These are phyloP conservation scores for Hirsutella rhossiliensis DNA, from an alignment of 2,329 filamentous ascomycete species.

Conservation along the genomic window DNA sequence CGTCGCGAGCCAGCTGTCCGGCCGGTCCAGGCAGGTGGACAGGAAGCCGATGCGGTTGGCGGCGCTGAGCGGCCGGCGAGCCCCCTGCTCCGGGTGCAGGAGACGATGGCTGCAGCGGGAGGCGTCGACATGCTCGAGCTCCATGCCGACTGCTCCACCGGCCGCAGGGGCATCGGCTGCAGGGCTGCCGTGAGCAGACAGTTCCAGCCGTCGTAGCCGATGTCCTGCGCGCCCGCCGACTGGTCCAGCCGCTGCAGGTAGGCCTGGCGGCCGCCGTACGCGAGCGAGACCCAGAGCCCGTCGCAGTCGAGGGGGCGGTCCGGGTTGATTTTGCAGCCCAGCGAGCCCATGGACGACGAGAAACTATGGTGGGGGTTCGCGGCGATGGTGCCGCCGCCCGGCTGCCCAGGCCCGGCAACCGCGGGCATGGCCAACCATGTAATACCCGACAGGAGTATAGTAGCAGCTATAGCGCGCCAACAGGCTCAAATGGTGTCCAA, in stretches of 20 bases:
- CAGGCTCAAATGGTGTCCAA: too few relatives aligned
- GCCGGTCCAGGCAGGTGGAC: slow-evolving; percentile 27
- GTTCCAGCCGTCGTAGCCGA: slow-evolving; percentile 52
- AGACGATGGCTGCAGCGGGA: slow-evolving; percentile 34
- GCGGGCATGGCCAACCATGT: background rate
- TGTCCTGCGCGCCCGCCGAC: slow-evolving; percentile 44
- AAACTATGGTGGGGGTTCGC: slow-evolving; percentile 44
- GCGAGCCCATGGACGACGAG: slow-evolving; percentile 45
- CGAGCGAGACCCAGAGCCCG: slow-evolving; percentile 42
- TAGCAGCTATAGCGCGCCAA: too few relatives aligned
- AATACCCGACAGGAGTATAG: too few relatives aligned
- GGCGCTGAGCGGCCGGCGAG: slow-evolving; percentile 28
- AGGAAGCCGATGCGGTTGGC: slow-evolving; percentile 42
- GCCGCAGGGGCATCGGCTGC: slow-evolving; percentile 31
- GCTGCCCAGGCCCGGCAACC: background rate
- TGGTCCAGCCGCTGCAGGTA: slow-evolving; percentile 48
- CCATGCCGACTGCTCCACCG: slow-evolving; percentile 37
- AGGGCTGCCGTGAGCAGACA: slow-evolving; percentile 36
- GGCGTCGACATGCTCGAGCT: slow-evolving; percentile 29
- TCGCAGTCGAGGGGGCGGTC: slow-evolving; percentile 43
- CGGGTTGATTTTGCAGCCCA: slow-evolving; percentile 49
- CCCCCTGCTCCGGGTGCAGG: slow-evolving; percentile 26
- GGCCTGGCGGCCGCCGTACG: slow-evolving; percentile 34
- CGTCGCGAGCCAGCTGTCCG: slow-evolving; percentile 32
- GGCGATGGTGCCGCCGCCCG: slow-evolving; percentile 13